Evolutionary conservation across 805 yeast species (phyloP).

Genomic region (Kluyveromyces dobzhanskii): DNA sequence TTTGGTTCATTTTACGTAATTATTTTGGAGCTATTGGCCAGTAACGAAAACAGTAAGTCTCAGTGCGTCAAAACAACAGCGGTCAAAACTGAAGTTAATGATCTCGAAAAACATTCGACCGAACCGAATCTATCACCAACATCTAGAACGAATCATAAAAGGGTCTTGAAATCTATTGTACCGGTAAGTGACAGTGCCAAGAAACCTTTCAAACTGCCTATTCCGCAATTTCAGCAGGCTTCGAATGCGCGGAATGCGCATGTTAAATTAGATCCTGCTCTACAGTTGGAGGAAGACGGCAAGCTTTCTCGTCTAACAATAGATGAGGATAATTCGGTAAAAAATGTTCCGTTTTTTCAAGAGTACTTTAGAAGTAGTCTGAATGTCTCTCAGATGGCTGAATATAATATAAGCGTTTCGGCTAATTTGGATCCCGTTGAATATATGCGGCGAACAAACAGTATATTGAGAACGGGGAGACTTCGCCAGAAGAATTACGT

Average conservation of each 20-base stretch:
- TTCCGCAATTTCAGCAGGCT: neutral
- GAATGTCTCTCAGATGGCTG: neutral
- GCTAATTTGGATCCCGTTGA: slow-evolving; percentile 1
- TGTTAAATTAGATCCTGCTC: no score
- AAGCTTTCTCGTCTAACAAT: no score
- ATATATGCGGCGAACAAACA: slow-evolving; percentile 1
- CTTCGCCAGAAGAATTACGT: slow-evolving; percentile 1
- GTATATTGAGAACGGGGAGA: slow-evolving; percentile 2
- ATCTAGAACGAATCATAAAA: no score
- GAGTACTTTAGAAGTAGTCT: neutral
- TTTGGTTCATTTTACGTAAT: slow-evolving; percentile 21
- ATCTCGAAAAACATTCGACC: no score
- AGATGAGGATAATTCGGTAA: no score
- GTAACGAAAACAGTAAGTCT: neutral
- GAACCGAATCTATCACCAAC: no score
- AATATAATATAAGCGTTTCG: neutral
- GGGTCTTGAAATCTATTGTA: neutral
- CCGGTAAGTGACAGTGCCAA: neutral
- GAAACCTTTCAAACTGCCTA: neutral
- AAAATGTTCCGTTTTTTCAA: neutral
- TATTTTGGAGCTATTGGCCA: neutral
- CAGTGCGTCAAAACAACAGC: neutral
- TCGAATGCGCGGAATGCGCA: neutral
- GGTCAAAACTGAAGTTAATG: no score
- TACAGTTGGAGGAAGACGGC: no score